Percentiles rank a stretch among this genome's conserved stretches.
phyloP scores from a whole-genome alignment of 371 early-diverging fungal genomes.

The Saksenaea vasiformis region DNA sequence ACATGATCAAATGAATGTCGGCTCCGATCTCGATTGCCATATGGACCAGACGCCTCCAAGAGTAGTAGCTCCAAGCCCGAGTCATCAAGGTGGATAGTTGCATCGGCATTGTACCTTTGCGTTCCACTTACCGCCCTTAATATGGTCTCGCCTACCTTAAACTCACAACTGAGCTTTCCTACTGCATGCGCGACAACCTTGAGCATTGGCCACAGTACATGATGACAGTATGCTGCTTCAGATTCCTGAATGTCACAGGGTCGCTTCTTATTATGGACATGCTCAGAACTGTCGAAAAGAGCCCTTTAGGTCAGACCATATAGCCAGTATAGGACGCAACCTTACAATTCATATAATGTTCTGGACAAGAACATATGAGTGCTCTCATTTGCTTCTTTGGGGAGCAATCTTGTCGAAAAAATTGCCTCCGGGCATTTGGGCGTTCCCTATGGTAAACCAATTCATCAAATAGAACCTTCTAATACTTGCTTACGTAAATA shows the following conservation, averaged over 20 bases:
- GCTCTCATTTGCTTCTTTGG: no score
- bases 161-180: neutral
- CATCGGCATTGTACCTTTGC: constrained; percentile 8
- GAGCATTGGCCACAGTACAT: constrained; percentile 10
- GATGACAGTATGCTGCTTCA: constrained; percentile 3
- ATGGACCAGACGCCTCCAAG: constrained; percentile 3
- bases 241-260: neutral
- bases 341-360: no score
- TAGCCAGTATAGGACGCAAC: no score
- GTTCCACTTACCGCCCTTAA: neutral
- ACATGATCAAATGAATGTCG: constrained; percentile 7
- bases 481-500: no score
- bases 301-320: no score
- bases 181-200: neutral
- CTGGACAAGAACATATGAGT: no score
- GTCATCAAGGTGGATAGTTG: no score
- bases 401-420: no score
- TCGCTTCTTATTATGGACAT: neutral
- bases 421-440: no score
- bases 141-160: constrained; percentile 4
- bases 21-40: neutral
- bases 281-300: constrained; percentile 1
- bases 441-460: no score
- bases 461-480: no score
- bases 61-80: constrained; percentile 8